Evolutionary conservation across 2,329 filamentous ascomycete genomes (phyloP), one percentile per base, ranked within the genome.

Genomic region (Monilinia polystroma): DNA sequence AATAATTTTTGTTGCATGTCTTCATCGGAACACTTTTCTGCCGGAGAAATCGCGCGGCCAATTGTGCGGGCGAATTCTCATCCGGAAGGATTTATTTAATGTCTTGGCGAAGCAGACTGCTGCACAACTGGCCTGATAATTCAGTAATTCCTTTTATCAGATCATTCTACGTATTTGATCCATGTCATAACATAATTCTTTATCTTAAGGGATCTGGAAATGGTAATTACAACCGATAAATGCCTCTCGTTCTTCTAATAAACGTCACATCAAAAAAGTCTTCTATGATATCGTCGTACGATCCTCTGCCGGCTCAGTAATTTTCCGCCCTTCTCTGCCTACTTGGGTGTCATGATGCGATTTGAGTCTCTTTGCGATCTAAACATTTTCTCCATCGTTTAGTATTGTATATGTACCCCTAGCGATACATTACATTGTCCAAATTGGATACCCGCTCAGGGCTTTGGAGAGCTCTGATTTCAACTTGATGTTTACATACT

Each of bases 11-110:
- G 56, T 62, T 66, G 64, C 56, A 66, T 47, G 26, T 66, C 64
- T 66, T 62, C 49, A 29, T 63, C 56, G 64, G 64, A 62, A 66
- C 20, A 66, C 56, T 62, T 47, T 66, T 66, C 56, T 62, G 47
- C 64, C 64, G 64, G 54, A 54, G 51, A n/a, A 20, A 43, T 20
- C 16, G 47, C 47, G 47, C 64, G 64, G 64, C 26, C 26, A 20
- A 43, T 20, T 20, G 47, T 54, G 47, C 64, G 64, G 64, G 38
- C 26, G 26, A 66, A 66, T 60, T 47, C 23, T 66, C 64, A 66
- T 47, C 64, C 49, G 56, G 56, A 62, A n/a, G 56, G 26, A 62
- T 59, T 51, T n/a, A 20, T 51, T 38, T 32, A 38, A 65, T 32
- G 41, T 59, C 53, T 66, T 60, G 64, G 47, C 56, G 23, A 41